Evolutionary conservation across 768 basidiomycete genomes (phyloP), one percentile per base, ranked within the genome.

Genomic region (Rhodotorula kratochvilovae): DNA sequence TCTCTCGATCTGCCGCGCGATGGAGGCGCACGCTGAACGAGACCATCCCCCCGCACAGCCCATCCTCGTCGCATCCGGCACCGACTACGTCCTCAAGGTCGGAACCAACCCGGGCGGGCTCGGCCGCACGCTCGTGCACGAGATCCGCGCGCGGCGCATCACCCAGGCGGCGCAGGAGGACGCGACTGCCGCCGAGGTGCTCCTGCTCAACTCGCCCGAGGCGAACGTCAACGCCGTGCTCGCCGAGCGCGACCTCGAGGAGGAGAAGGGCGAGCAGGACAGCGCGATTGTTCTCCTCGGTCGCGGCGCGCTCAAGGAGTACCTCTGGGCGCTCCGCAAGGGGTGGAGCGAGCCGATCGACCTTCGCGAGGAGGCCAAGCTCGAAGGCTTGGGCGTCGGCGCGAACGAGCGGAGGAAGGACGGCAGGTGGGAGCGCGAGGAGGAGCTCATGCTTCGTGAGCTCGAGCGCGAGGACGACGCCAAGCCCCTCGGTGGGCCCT

Each of bases 241-340:
- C 53, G 66, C 78, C 74, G 61, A 76, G 68, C 61, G 66, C 85
- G 69, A 82, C 59, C 81, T 86, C 36, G 84, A 82, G 1, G 83
- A 84, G 21, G 85, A 86, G 76, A 83, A 83, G 60, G 3, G 8
- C 8, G n/a, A 71, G 56, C 45, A 54, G 71, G 82, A 91, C 16
- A 93, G 93, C 21, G 95, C 94, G 3, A 84, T 87, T 51, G 84
- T 96, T 67, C 82, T 99, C 67, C 80, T 99, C 42, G 96, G 96
- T 7, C 86, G 96, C 61, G 87, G 90, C 46, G 90, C 91, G 1
- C 85, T 95, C 81, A 99, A 97, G 82, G 96, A 99, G 82, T 98
- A 90, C 80, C 86, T 97, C 86, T 84, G 87, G 65, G 96, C 95
- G 5, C 79, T 97, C 53, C 86, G 85, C 78, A 84, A 85, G 64